phyloP scores from a whole-genome alignment of 768 basidiomycete genomes.

The Sistotremastrum niveocremeum region DNA sequence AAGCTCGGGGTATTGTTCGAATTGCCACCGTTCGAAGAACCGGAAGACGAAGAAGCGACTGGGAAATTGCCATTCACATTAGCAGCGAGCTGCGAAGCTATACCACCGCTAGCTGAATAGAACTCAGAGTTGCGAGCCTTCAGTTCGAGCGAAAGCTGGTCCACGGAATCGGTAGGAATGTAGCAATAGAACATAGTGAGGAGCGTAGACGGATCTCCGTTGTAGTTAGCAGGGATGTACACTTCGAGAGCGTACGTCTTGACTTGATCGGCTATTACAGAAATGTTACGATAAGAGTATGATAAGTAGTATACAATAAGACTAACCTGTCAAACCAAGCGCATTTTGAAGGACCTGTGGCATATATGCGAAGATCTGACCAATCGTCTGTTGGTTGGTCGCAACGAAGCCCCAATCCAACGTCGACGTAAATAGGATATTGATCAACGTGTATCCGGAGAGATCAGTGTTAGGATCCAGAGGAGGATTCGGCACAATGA shows the following conservation, averaged over 20 bases:
- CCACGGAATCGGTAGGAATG: constrained; percentile 42
- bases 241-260: constrained; percentile 51
- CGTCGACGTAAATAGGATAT: constrained; percentile 41
- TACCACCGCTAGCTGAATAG: constrained; percentile 38
- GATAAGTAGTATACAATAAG: constrained; percentile 14
- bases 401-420: constrained; percentile 66
- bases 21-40: neutral
- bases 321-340: constrained; percentile 30
- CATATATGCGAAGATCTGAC: constrained; percentile 66
- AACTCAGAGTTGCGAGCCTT: constrained; percentile 46
- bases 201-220: constrained; percentile 36
- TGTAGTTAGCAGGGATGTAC: constrained; percentile 48
- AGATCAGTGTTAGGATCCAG: constrained; percentile 16
- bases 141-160: constrained; percentile 51
- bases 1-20: constrained; percentile 17
- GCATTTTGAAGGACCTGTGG: constrained; percentile 38
- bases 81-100: constrained; percentile 43
- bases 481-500: constrained; percentile 35
- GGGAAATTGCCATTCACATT: constrained; percentile 37
- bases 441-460: constrained; percentile 36
- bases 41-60: constrained; percentile 3
- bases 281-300: constrained; percentile 20
- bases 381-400: constrained; percentile 37
- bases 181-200: constrained; percentile 62
- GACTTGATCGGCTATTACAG: constrained; percentile 20